Conservation (phyloP, 2,329 filamentous ascomycete genomes). For the Botrytis squamosa region DNA sequence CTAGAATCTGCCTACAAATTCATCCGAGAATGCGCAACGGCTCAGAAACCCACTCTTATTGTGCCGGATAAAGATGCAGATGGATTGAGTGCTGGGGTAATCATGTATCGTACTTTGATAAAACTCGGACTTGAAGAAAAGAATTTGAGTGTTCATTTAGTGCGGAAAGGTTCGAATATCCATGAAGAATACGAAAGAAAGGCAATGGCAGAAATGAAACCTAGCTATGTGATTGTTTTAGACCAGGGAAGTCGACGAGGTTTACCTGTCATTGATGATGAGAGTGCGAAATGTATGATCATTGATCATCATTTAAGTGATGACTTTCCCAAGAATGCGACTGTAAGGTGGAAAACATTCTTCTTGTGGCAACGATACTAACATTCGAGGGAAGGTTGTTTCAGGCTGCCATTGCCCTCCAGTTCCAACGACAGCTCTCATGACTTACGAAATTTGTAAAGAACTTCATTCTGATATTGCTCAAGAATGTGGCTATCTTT, state of each 20-base stretch:
- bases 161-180: constrained; percentile 58
- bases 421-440: constrained; percentile 61
- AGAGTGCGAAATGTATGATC: constrained; percentile 52
- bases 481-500: constrained; percentile 57
- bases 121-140: constrained; percentile 54
- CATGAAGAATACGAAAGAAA: constrained; percentile 53
- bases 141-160: constrained; percentile 57
- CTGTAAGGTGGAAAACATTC: constrained; percentile 21
- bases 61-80: constrained; percentile 70
- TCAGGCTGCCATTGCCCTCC: constrained; percentile 64
- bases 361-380: not conserved
- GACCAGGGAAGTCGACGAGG: constrained; percentile 62
- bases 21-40: constrained; percentile 55
- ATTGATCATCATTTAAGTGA: constrained; percentile 63
- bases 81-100: constrained; percentile 62
- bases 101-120: constrained; percentile 58
- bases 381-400: constrained; percentile 45
- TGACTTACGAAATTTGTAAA: constrained; percentile 63
- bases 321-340: constrained; percentile 52
- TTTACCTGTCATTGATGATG: constrained; percentile 51
- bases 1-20: constrained; percentile 56
- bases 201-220: constrained; percentile 50
- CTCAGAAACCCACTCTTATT: constrained; percentile 55
- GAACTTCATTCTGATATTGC: constrained; percentile 52
- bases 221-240: constrained; percentile 60